Evolutionary conservation across 495 filamentous ascomycete species (phyloP), one percentile per base, ranked within the genome.

Genomic region (Hypoxylon fuscum): DNA sequence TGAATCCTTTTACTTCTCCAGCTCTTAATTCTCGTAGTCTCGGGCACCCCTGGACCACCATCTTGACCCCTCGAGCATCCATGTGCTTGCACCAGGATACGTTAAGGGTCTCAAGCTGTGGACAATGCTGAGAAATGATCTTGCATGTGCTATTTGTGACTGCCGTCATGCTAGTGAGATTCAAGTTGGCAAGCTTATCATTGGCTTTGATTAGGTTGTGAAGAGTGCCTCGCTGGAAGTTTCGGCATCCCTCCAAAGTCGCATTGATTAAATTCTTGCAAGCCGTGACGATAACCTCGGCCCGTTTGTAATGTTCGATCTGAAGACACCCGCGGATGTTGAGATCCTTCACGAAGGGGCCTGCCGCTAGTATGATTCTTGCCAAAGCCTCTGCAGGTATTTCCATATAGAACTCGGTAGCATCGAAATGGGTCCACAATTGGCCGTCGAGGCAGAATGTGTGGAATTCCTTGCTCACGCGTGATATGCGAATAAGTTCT

Each of bases 371-470:
- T 69, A 98, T 91, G 52, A 98, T 90, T 71, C 90, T 93, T 38
- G 91, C 85, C 10, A 98, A 77, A 6, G 90, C 88, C 54, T 89
- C 87, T 7, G 90, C 90, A 0, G 95, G 87, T 53, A 98, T 97
- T 35, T 90, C 85, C 43, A 82, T 82, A 70, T 98, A 98, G 72
- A 92, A 98, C 25, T 89, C 86, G 0, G 93, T 86, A 0, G 92
- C 88, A 69, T 98, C 92, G 37, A 98, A 81, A 42, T 81, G 83
- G 0, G 83, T 84, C 95, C 95, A 98, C 14, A 98, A 77, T 74
- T 98, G 95, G 6, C 95, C 95, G 72, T 98, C 95, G 62, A 92
- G 96, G 76, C 94, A 97, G 79, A 92, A 89, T 27, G 82, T 77
- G 72, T 97, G 80, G 83, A 95, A 98, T 12, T 81, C 71, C 66